phyloP scores from a whole-genome alignment of 345 rosid species.

The Pugionium cornutum region DNA sequence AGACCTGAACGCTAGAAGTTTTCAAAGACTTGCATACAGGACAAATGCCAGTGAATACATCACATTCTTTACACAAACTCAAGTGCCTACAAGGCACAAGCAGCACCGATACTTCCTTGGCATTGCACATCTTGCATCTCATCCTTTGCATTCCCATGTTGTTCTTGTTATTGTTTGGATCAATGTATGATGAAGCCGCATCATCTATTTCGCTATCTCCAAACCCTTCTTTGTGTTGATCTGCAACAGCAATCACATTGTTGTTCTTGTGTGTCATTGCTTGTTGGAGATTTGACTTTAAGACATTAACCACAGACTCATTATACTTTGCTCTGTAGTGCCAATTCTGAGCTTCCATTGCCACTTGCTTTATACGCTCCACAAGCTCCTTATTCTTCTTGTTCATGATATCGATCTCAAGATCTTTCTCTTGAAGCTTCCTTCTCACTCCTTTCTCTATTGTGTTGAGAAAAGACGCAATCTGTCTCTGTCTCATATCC shows the following conservation, averaged over 20 bases:
- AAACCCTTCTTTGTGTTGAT: conserved; percentile 65
- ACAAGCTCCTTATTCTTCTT: conserved; percentile 61
- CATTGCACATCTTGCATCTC: conserved; percentile 56
- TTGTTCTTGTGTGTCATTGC: conserved; percentile 49
- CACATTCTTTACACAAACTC: conserved; percentile 73
- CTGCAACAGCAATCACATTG: conserved; percentile 33
- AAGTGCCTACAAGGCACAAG: conserved; percentile 71
- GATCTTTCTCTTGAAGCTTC: conserved; percentile 66
- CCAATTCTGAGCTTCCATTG: conserved; percentile 65
- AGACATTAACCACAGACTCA: conserved; percentile 59
- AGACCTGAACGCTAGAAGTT: conserved; percentile 60
- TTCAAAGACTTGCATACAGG: conserved; percentile 62
- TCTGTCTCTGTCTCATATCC: conserved; percentile 59
- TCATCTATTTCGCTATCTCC: conserved; percentile 80
- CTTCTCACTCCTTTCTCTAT: conserved; percentile 58
- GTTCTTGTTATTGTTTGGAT: conserved; percentile 38
- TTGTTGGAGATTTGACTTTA: conserved; percentile 68
- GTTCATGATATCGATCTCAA: conserved; percentile 59
- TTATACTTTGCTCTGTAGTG: conserved; percentile 68
- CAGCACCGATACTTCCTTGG: conserved; percentile 54
- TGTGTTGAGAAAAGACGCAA: conserved; percentile 49
- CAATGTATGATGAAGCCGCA: conserved; percentile 56
- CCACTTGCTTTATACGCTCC: conserved; percentile 59
- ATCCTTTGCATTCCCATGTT: conserved; percentile 36
- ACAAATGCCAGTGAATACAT: conserved; percentile 48